A percentile compares a stretch with the other conserved stretches of the same genome.
Evolutionary conservation across 345 rosid species (phyloP).

Genomic region (Lepidium africanum): DNA sequence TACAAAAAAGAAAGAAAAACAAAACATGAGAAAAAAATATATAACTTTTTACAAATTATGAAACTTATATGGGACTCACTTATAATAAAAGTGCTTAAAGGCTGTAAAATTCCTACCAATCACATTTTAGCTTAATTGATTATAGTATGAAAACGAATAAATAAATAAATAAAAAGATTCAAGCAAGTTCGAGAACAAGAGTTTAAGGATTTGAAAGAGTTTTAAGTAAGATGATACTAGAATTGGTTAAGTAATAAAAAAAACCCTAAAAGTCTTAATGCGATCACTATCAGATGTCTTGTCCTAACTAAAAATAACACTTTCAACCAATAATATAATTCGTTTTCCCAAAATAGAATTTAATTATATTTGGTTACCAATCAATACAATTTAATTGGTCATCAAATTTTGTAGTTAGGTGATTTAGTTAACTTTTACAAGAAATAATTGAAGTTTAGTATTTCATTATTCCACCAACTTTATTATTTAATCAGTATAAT

Average conservation of each 20-base stretch:
- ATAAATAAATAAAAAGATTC: not conserved
- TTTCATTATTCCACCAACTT: conserved; percentile 15
- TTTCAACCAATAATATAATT: not conserved
- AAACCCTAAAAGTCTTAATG: conserved; percentile 23
- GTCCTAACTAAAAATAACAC: conserved; percentile 23
- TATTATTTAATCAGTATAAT: not conserved
- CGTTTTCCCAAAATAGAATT: conserved; percentile 2
- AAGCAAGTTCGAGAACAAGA: conserved; percentile 14
- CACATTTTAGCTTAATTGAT: not conserved
- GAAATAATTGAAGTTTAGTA: not conserved
- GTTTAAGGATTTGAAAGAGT: not conserved
- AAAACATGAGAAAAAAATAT: not conserved
- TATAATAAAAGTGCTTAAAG: not conserved
- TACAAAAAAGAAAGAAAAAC: not conserved
- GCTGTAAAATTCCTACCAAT: not conserved
- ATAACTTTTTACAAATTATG: not conserved
- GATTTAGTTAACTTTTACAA: conserved; percentile 10
- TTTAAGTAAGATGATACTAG: conserved; percentile 19
- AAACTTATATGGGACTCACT: not conserved
- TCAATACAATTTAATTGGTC: conserved; percentile 19
- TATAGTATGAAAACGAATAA: not conserved
- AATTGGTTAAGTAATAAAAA: conserved; percentile 3
- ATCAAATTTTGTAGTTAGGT: conserved; percentile 10
- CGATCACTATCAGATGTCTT: conserved; percentile 19
- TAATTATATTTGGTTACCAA: conserved; percentile 26